Base-by-base conservation (phyloP, 345 rosid species). In the Citrus mangshanensis region DNA sequence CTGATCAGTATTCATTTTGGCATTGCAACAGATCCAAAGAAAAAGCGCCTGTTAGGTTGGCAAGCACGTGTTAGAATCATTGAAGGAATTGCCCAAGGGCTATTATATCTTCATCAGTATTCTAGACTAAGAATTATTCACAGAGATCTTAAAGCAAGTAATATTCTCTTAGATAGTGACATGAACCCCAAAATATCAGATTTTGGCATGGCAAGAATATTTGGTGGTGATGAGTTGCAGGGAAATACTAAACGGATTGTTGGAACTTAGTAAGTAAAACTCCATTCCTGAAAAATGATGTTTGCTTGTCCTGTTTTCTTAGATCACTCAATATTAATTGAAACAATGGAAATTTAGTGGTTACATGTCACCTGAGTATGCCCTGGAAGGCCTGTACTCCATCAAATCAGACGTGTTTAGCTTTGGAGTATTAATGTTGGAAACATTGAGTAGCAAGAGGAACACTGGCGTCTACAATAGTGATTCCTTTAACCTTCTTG, bases 201-300 rank as follows among this genome's bases (percentile, higher is more conserved):
- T 69, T 90, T 87, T 78, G 93, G 91, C 7, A 19, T 88, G 84
- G 90, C 90, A 22, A 79, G 84, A 81, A 90, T 90, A 51, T 85
- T 90, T 73, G 87, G 85, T 24, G 89, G 83, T 0, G 75, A 88
- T 42, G 84, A 84, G 54, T 82, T 70, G 25, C 75, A 63, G 78
- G 91, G 82, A 49, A 88, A 82, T 64, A 89, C 89, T 7, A 83
- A 77, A 22, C 70, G 83, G 51, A 78, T 86, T 28, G 87, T 86
- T n/a, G 91, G 88, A 27, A 87, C 91, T 37, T 80, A 80, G 91
- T 89, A 84, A 86, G 89, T 84, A 16, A 24, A 71, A 2, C 35
- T 58, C 22, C 32, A 59, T 35, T 24, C 4, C 5, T 19, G n/a
- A 4, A 70, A 46, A 18, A 54, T 54, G 7, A 4, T 54, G 22